Conservation (phyloP, 2,329 filamentous ascomycete species). For the Nothophaeocryptopus gaeumannii region DNA sequence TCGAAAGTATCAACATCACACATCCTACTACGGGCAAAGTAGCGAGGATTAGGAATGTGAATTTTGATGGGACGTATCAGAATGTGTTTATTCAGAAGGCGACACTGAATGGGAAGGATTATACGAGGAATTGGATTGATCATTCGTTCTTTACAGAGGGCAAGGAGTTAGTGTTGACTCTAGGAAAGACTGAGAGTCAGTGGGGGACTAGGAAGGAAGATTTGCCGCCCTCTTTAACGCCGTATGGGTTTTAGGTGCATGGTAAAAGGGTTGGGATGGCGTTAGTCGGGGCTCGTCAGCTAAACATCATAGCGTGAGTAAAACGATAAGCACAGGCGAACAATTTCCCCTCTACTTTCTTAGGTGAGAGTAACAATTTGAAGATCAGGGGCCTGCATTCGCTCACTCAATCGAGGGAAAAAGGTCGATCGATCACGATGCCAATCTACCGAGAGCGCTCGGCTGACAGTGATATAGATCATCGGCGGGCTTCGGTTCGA, state of each 20-base stretch:
- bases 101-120: conserved; percentile 38
- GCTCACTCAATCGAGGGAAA: too few relatives aligned
- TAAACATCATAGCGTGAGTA: too few relatives aligned
- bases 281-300: too few relatives aligned
- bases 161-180: conserved; percentile 37
- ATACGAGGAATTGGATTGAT: conserved; percentile 42
- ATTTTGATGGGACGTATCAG: conserved; percentile 39
- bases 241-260: conserved; percentile 20
- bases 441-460: too few relatives aligned
- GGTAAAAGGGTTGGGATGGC: too few relatives aligned
- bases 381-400: too few relatives aligned
- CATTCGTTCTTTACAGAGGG: conserved; percentile 43
- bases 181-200: conserved; percentile 38
- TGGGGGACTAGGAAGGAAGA: conserved; percentile 33
- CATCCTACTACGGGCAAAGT: conserved; percentile 37
- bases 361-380: too few relatives aligned
- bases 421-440: too few relatives aligned
- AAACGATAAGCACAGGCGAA: too few relatives aligned
- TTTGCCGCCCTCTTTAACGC: conserved; percentile 28
- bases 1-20: conserved; percentile 37
- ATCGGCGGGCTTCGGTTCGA: too few relatives aligned
- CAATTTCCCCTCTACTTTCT: too few relatives aligned
- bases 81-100: conserved; percentile 38
- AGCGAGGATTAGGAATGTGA: conserved; percentile 38
- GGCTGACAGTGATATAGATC: too few relatives aligned